These are phyloP conservation scores for Beauveria scarabaeidicola DNA, from an alignment of 2,329 filamentous ascomycete species.

Conservation along the genomic window DNA sequence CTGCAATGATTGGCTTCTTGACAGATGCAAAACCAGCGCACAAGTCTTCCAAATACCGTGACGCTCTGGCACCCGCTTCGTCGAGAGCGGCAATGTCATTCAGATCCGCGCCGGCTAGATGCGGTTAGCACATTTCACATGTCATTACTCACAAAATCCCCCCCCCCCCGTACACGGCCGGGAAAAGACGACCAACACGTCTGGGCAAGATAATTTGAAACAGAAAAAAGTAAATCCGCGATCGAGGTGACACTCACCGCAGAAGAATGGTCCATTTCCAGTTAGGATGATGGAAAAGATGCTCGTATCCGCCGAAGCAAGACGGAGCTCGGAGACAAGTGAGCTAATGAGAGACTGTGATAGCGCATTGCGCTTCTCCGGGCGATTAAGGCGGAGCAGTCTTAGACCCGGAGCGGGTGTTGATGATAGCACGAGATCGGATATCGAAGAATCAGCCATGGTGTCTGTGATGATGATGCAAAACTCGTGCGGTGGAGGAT, in stretches of 20 bases:
- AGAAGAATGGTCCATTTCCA: slow-evolving; percentile 24
- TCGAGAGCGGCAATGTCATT: slow-evolving; percentile 27
- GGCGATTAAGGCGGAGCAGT: slow-evolving; percentile 41
- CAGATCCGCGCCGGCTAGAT: slow-evolving; percentile 27
- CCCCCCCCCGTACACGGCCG: no score
- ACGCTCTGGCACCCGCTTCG: slow-evolving; percentile 15
- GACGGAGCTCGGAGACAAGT: slow-evolving; percentile 21
- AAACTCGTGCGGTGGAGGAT: not conserved
- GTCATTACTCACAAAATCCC: no score
- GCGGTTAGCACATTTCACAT: not conserved
- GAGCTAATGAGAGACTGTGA: slow-evolving; percentile 39
- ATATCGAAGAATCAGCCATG: not conserved
- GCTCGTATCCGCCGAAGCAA: slow-evolving; percentile 14
- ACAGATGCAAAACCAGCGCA: slow-evolving; percentile 6
- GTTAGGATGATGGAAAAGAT: slow-evolving; percentile 27
- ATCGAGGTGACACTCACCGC: slow-evolving; percentile 18
- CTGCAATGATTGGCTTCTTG: slow-evolving; percentile 32
- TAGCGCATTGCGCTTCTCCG: slow-evolving; percentile 48
- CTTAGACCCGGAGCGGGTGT: slow-evolving; percentile 29
- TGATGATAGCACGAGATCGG: slow-evolving; percentile 15
- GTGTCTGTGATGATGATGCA: not conserved
- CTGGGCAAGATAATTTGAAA: no score
- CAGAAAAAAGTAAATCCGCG: not conserved
- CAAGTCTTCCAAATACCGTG: slow-evolving; percentile 22
- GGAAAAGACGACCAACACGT: no score